Evolutionary conservation across 2,329 filamentous ascomycete genomes (phyloP), one percentile per base, ranked within the genome.

Genomic region (Alternaria sp.): DNA sequence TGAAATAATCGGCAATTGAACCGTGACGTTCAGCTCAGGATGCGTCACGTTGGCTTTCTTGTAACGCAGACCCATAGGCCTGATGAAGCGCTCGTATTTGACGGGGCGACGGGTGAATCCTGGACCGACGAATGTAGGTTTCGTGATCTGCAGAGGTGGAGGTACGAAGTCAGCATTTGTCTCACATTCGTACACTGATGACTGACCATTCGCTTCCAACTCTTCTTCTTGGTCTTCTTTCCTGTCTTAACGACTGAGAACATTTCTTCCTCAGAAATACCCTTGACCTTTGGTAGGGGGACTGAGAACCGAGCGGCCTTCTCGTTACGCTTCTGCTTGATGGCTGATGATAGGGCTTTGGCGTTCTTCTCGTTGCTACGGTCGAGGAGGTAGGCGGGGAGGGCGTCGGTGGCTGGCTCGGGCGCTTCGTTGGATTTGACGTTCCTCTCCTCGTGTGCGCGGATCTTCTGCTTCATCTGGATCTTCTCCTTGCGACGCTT

Each of bases 181-280:
- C n/a, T n/a, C n/a, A n/a, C n/a, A n/a, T n/a, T n/a, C n/a, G n/a
- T n/a, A n/a, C n/a, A n/a, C n/a, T n/a, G n/a, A n/a, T n/a, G n/a
- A n/a, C n/a, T n/a, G n/a, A n/a, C n/a, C 86, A 88, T 90, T 36
- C 89, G 82, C 83, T 92, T 92, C 90, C 90, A 86, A 61, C 86
- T 86, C 86, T 96, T 96, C 88, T 96, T 93, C 60, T 90, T 86
- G 3, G 90, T 93, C 86, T 97, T 97, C 66, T 75, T 76, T 74
- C 96, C 95, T 30, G 95, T 98, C 84, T 93, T 93, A 76, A 98
- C 89, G 13, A 97, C 94, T 83, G 93, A 95, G 86, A 98, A 98
- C 91, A 97, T 75, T 84, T 97, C 95, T 86, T 97, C 93, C 84
- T 98, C 95, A 70, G 88, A 90, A 73, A 98, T 97, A 68, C 93